A percentile compares a stretch with the other conserved stretches of the same genome.
Evolutionary conservation across 2,329 filamentous ascomycete species (phyloP).

Genomic region (Pseudogymnoascus sp.): DNA sequence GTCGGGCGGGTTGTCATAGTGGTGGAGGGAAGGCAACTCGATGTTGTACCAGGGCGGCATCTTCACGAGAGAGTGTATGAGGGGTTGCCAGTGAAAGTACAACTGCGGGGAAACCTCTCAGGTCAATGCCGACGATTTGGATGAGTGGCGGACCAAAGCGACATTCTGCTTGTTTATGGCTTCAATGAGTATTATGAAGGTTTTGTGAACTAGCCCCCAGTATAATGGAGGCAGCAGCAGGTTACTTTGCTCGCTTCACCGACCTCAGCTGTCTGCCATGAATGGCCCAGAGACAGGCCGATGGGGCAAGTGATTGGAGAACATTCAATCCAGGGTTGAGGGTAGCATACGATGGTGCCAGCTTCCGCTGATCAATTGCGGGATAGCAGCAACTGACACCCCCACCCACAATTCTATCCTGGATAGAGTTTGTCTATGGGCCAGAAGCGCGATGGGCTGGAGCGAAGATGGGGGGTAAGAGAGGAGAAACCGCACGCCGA

Average conservation of each 20-base stretch:
- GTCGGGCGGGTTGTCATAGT: slow-evolving; percentile 7
- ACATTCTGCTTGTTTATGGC: not conserved
- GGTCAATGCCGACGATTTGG: not conserved
- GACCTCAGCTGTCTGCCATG: not conserved
- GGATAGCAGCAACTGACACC: not conserved
- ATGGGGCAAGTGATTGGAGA: not conserved
- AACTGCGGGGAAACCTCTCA: not conserved
- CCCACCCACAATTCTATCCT: not conserved
- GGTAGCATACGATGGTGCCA: not conserved
- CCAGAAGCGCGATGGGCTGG: not conserved
- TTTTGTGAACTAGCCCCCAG: not conserved
- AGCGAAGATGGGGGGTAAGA: not conserved
- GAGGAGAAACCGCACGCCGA: not conserved
- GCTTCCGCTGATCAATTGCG: not conserved
- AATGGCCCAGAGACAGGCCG: not conserved
- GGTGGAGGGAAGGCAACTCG: not conserved
- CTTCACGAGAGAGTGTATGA: not conserved
- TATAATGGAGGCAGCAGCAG: not conserved
- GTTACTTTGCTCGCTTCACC: not conserved
- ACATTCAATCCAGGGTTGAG: not conserved
- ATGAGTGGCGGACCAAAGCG: not conserved
- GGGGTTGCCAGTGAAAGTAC: not conserved
- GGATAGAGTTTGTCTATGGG: not conserved
- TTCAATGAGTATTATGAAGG: not conserved
- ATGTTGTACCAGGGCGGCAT: slow-evolving; percentile 5